These are phyloP conservation scores for Coemansia sp. DNA, from an alignment of 192 early-diverging fungal species.

Conservation along the genomic window DNA sequence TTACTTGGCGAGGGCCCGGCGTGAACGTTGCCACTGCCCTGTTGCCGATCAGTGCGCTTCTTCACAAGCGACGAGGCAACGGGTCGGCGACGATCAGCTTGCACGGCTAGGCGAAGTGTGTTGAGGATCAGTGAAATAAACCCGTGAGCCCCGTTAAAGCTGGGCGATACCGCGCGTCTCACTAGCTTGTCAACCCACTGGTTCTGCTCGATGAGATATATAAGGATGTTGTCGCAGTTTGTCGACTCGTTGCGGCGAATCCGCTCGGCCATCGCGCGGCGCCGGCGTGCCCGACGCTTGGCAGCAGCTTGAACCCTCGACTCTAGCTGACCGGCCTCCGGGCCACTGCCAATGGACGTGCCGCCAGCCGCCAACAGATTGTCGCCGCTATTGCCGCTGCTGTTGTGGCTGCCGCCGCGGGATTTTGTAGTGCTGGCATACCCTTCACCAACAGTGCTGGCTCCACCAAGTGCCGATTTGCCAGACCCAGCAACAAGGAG, in stretches of 20 bases:
- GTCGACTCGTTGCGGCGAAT: constrained; percentile 44
- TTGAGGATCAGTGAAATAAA: constrained; percentile 52
- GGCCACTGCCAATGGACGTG: not conserved
- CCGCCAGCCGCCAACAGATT: constrained; percentile 10
- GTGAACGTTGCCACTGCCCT: not conserved
- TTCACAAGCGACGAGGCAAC: not conserved
- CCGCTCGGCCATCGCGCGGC: constrained; percentile 41
- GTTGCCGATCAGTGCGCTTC: not conserved
- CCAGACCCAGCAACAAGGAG: not conserved
- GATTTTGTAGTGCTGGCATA: not conserved
- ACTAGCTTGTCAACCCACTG: constrained; percentile 48
- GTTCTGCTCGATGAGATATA: constrained; percentile 49
- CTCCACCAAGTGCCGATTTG: not conserved
- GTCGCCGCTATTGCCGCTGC: constrained; percentile 1
- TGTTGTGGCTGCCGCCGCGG: not conserved
- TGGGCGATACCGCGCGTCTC: constrained; percentile 34
- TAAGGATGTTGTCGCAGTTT: constrained; percentile 50
- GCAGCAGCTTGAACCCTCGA: constrained; percentile 11
- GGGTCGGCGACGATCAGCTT: constrained; percentile 35
- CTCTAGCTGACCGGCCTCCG: constrained; percentile 1
- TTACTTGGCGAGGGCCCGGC: not conserved
- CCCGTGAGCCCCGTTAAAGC: constrained; percentile 47
- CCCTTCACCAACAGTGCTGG: not conserved
- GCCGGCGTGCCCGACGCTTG: constrained; percentile 24
- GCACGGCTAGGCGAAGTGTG: constrained; percentile 47